phyloP scores from a whole-genome alignment of 2,329 filamentous ascomycete genomes.

The Fusarium fujikuroi region DNA sequence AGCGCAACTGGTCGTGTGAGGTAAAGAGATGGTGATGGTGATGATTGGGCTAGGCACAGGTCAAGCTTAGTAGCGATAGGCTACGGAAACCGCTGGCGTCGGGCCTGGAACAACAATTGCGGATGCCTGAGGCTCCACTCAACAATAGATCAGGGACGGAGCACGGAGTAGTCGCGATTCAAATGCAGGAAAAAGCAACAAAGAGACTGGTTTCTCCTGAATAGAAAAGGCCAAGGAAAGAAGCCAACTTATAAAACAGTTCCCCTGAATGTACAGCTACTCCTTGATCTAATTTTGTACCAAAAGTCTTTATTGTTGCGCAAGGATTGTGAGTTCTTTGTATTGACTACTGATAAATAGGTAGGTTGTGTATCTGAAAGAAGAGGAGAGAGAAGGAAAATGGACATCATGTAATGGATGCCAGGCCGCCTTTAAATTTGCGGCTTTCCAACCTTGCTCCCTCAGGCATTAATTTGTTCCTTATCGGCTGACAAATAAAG shows the following conservation, averaged over 20 bases:
- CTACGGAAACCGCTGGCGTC: not conserved
- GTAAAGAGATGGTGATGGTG: conserved; percentile 12
- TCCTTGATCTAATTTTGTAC: not conserved
- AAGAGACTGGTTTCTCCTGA: not conserved
- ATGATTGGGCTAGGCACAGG: conserved; percentile 22
- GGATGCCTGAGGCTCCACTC: conserved; percentile 27
- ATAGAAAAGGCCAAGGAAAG: not conserved
- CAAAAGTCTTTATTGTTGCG: not conserved
- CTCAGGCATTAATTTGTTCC: not conserved
- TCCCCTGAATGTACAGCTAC: not conserved
- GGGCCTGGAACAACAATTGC: not conserved
- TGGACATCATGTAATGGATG: too few relatives aligned
- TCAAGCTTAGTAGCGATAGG: conserved; percentile 11
- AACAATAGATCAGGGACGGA: not conserved
- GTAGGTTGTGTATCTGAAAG: not conserved
- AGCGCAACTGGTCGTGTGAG: conserved; percentile 22
- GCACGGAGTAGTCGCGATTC: not conserved
- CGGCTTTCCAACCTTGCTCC: not conserved
- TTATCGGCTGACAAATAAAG: not conserved
- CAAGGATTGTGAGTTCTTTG: not conserved
- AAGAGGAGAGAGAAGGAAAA: not conserved
- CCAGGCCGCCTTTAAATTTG: not conserved
- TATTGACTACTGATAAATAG: not conserved
- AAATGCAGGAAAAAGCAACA: conserved; percentile 11
- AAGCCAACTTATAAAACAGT: not conserved